phyloP scores from a whole-genome alignment of 2,329 filamentous ascomycete genomes.

The Trichoderma gracile region DNA sequence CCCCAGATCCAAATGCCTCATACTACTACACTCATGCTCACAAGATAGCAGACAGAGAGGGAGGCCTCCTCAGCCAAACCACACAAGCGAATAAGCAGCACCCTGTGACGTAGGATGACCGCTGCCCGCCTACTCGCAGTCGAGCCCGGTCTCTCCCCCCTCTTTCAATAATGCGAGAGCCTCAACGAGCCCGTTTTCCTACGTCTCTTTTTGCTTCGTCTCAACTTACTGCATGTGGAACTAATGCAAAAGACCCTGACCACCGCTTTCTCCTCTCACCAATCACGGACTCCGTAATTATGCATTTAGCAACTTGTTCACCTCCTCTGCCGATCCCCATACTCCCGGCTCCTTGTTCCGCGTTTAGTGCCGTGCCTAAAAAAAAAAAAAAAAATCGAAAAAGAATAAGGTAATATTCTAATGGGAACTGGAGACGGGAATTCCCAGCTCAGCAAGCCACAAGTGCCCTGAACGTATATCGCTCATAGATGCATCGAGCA shows the following conservation, averaged over 20 bases:
- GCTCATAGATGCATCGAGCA: constrained; percentile 26
- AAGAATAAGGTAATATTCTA: too few relatives aligned
- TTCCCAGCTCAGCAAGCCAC: constrained; percentile 24
- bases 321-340: constrained; percentile 26
- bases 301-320: constrained; percentile 22
- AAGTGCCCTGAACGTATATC: constrained; percentile 29
- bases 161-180: constrained; percentile 6
- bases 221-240: not conserved
- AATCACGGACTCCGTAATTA: constrained; percentile 20
- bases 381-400: not conserved
- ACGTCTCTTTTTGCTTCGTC: not conserved
- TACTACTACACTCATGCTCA: not conserved
- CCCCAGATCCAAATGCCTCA: constrained; percentile 26
- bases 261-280: not conserved
- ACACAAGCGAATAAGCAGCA: not conserved
- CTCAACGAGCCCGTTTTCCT: constrained; percentile 6
- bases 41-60: not conserved
- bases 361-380: constrained; percentile 16
- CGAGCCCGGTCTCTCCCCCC: not conserved
- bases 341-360: constrained; percentile 20
- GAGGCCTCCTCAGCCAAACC: constrained; percentile 11
- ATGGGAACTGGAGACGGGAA: not conserved
- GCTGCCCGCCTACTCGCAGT: constrained; percentile 12
- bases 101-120: constrained; percentile 26
- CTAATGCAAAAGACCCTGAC: not conserved